These are phyloP conservation scores for Jacaranda copaia DNA, from an alignment of 257 asterid species.

Conservation along the genomic window DNA sequence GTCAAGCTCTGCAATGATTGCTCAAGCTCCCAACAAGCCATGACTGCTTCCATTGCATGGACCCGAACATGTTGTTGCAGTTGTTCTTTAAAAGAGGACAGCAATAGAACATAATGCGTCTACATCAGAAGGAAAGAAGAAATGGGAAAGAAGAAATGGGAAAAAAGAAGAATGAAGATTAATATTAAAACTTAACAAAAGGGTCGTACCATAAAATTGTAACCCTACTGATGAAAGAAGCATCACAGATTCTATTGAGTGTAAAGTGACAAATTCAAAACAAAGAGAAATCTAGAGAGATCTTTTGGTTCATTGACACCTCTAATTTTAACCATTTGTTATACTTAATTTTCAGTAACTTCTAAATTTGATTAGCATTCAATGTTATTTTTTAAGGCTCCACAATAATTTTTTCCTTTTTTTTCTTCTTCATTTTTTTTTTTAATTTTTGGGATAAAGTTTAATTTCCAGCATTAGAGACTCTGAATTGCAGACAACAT, in stretches of 20 bases:
- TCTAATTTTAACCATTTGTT: neutral
- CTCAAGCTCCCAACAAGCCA: constrained; percentile 99
- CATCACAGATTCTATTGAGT: neutral
- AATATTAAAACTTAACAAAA: neutral
- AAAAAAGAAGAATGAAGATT: neutral
- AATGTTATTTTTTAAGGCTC: neutral
- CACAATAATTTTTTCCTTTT: neutral
- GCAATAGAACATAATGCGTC: constrained; percentile 92
- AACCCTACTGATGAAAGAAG: neutral
- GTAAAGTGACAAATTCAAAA: neutral
- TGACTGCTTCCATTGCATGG: constrained; percentile 99
- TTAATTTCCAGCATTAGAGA: neutral
- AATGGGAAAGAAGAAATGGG: neutral
- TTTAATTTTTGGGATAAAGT: neutral
- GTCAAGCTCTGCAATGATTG: constrained; percentile 94
- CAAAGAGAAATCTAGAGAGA: neutral
- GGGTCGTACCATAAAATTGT: neutral
- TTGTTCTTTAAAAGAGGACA: constrained; percentile 94
- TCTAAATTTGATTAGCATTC: neutral
- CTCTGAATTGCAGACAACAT: neutral
- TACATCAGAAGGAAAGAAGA: constrained; percentile 38
- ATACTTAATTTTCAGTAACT: neutral
- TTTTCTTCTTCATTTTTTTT: no score
- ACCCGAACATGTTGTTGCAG: constrained; percentile 96
- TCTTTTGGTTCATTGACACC: neutral